Base-by-base conservation (phyloP, 495 filamentous ascomycete species). In the Penicillium paradoxum region DNA sequence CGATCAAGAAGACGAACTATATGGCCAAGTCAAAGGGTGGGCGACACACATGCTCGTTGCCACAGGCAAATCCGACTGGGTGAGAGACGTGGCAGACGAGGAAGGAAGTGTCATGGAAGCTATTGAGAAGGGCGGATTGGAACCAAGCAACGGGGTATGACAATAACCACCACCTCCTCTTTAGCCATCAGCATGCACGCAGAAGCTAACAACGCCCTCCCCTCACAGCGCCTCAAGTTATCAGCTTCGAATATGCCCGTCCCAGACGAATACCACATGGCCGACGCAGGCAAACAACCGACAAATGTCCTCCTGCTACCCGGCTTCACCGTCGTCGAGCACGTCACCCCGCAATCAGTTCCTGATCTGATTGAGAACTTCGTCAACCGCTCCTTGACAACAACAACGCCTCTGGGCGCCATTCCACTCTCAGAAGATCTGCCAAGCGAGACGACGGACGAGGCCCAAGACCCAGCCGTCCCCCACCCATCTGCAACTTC, bases 101-200 rank as follows among this genome's bases (percentile, higher is more conserved):
- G 81, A 83, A 68, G 95, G 91, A 1, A 96, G 90, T 63, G 81
- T 98, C 24, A 97, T 98, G 93, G 84, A 95, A 73, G 95, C 91
- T 7, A 82, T 97, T 63, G 83, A 79, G 51, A 80, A 80, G 53
- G 72, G 78, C 6, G 70, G 72, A 9, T 71, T 83, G 24, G 79
- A 82, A 60, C 85, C 87, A 0, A 78, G 64, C 47, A 95, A 92
- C 64, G 91, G 91, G 58, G 88, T 93, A 77, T 58, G 81, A 73
- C 11, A 40, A 46, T 19, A 15, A 8, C 4, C 15, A 17, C 13
- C 44, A 29, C 1, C 30, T 33, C 6, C n/a, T 17, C 46, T 27
- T 15, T 18, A 27, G 27, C 38, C 10, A 15, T 15, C 42, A 36
- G 25, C 19, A 42, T 41, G 15, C 21, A 13, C 27, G 18, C 8